These are phyloP conservation scores for Trichoderma parareesei DNA, from an alignment of 495 filamentous ascomycete genomes.

Conservation along the genomic window DNA sequence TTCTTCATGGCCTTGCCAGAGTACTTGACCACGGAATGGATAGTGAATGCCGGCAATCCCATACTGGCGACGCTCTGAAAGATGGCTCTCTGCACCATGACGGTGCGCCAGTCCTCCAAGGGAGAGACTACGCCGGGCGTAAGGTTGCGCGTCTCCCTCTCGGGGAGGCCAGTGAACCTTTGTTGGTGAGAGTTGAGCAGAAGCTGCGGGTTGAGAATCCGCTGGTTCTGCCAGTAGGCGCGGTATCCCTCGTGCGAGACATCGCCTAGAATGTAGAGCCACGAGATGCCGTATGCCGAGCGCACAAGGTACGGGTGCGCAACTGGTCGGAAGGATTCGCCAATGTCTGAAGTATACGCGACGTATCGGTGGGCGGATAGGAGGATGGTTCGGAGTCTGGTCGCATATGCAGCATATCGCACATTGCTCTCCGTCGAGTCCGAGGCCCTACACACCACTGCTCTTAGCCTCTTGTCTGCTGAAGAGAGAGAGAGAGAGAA, in stretches of 20 bases:
- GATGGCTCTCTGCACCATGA: constrained; percentile 82
- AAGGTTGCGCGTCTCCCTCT: constrained; percentile 15
- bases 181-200: constrained; percentile 33
- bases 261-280: constrained; percentile 86
- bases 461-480: constrained; percentile 5
- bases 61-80: constrained; percentile 90
- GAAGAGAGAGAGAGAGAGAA: background rate
- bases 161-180: constrained; percentile 27
- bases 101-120: constrained; percentile 81
- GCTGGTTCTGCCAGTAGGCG: constrained; percentile 76
- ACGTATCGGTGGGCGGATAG: constrained; percentile 90
- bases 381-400: constrained; percentile 79
- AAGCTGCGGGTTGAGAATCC: constrained; percentile 40
- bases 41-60: constrained; percentile 91
- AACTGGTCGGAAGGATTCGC: constrained; percentile 91
- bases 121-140: constrained; percentile 53
- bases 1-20: constrained; percentile 74
- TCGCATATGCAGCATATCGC: constrained; percentile 90
- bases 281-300: constrained; percentile 82
- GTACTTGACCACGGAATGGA: constrained; percentile 85
- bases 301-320: constrained; percentile 77
- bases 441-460: constrained; percentile 46
- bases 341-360: constrained; percentile 94
- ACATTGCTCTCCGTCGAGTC: constrained; percentile 77
- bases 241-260: constrained; percentile 94